phyloP scores from a whole-genome alignment of 331 rosid genomes.

The Erythrophleum ivorense region DNA sequence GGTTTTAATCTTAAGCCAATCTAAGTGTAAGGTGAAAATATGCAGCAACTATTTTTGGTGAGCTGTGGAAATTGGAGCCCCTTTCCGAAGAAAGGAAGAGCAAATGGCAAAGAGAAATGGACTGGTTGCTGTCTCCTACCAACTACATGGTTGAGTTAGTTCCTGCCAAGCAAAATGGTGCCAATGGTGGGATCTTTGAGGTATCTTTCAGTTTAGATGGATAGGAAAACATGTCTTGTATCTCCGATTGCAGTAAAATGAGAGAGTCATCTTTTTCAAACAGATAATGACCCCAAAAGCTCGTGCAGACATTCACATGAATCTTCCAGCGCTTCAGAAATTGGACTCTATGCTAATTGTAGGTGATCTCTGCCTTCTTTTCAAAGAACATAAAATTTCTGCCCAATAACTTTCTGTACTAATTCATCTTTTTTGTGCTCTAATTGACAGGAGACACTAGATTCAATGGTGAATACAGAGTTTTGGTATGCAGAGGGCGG shows the following conservation, averaged over 20 bases:
- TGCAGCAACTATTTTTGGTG: conserved; percentile 88
- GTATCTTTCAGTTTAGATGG: conserved; percentile 49
- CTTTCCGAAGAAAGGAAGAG: conserved; percentile 73
- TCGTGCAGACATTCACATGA: conserved; percentile 88
- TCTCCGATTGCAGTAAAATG: conserved; percentile 15
- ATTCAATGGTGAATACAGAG: conserved; percentile 84
- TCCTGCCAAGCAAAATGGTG: conserved; percentile 87
- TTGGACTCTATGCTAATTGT: conserved; percentile 95
- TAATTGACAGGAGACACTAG: conserved; percentile 71
- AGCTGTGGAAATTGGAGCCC: conserved; percentile 94
- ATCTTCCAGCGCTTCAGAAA: conserved; percentile 95
- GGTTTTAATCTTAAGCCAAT: conserved; percentile 24
- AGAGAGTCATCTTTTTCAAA: conserved; percentile 31
- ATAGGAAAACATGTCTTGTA: conserved; percentile 2
- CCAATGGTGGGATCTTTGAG: conserved; percentile 84
- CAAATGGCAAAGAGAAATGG: conserved; percentile 87
- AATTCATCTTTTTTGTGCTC: conserved; percentile 19
- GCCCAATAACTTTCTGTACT: background rate
- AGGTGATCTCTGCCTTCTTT: conserved; percentile 50
- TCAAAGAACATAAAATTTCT: conserved; percentile 7
- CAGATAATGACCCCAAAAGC: conserved; percentile 97
- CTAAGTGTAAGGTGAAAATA: conserved; percentile 30
- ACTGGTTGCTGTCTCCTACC: conserved; percentile 89
- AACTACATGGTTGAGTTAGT: conserved; percentile 95
- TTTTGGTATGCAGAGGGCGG: conserved; percentile 92